phyloP scores from a whole-genome alignment of 2,329 filamentous ascomycete genomes.

The Aspergillus sp. region DNA sequence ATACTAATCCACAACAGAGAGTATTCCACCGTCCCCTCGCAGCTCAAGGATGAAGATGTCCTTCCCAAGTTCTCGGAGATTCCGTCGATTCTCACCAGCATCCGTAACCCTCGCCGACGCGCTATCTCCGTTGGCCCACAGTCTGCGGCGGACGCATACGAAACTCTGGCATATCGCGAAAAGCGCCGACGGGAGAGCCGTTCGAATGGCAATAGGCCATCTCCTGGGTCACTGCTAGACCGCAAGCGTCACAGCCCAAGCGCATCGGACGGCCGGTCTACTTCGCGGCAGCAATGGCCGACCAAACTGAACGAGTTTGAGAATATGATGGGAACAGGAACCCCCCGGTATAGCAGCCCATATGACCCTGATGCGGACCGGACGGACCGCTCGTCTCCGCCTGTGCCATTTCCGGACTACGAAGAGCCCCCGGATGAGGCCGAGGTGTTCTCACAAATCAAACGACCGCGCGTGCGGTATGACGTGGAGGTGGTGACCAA shows the following conservation, averaged over 20 bases:
- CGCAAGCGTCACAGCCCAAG: slow-evolving; percentile 10
- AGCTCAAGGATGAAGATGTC: slow-evolving; percentile 74
- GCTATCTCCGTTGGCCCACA: slow-evolving; percentile 88
- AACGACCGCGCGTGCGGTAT: slow-evolving; percentile 82
- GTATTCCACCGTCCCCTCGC: slow-evolving; percentile 71
- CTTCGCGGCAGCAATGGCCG: slow-evolving; percentile 37
- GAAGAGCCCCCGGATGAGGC: slow-evolving; percentile 50
- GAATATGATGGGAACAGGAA: slow-evolving; percentile 63
- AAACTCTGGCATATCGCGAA: slow-evolving; percentile 85
- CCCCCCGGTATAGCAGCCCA: slow-evolving; percentile 26
- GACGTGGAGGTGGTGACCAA: slow-evolving; percentile 99
- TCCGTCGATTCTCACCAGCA: slow-evolving; percentile 69
- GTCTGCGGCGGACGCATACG: slow-evolving; percentile 92
- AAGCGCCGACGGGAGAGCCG: slow-evolving; percentile 55
- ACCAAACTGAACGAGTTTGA: slow-evolving; percentile 57
- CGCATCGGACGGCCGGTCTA: slow-evolving; percentile 20
- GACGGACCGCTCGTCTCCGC: slow-evolving; percentile 13
- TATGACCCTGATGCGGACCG: slow-evolving; percentile 22
- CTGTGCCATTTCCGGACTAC: slow-evolving; percentile 21
- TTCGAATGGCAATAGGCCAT: slow-evolving; percentile 28
- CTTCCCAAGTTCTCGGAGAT: slow-evolving; percentile 85
- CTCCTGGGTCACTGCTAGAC: not conserved
- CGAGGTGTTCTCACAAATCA: slow-evolving; percentile 75
- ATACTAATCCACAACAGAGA: slow-evolving; percentile 38
- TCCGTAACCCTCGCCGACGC: slow-evolving; percentile 68